Conservation (phyloP, 371 early-diverging fungal genomes). For the Mucor sp. region DNA sequence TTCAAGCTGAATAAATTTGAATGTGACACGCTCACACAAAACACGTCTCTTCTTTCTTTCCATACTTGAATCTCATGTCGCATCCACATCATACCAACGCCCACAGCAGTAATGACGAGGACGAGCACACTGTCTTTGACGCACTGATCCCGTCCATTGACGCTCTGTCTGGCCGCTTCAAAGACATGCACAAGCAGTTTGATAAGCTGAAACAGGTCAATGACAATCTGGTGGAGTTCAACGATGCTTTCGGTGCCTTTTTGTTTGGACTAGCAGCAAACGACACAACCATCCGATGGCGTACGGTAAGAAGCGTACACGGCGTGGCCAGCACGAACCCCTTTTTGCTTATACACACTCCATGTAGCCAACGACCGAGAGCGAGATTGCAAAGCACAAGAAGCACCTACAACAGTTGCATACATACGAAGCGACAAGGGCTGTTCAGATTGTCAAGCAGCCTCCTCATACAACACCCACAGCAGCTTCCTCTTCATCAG, state of each 20-base stretch:
- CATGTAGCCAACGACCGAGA: neutral
- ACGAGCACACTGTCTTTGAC: neutral
- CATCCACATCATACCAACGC: neutral
- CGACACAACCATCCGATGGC: slow-evolving; percentile 29
- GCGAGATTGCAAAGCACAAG: neutral
- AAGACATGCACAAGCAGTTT: slow-evolving; percentile 19
- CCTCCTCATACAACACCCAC: neutral
- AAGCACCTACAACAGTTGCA: slow-evolving; percentile 27
- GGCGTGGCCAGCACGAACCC: neutral
- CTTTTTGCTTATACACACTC: neutral
- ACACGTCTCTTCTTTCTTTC: neutral
- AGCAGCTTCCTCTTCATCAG: neutral
- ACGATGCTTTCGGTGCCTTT: slow-evolving; percentile 37
- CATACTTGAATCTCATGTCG: neutral
- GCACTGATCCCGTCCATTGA: neutral
- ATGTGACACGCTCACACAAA: neutral
- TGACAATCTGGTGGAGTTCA: slow-evolving; percentile 29
- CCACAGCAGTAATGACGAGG: too few species aligned
- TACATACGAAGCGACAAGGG: neutral
- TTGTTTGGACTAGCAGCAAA: slow-evolving; percentile 33
- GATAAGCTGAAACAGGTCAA: slow-evolving; percentile 25
- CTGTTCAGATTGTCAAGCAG: neutral
- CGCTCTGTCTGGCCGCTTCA: neutral
- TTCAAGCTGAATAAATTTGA: neutral
- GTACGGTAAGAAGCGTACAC: slow-evolving; percentile 13